Base-by-base conservation (phyloP, 257 asterid genomes). In the Nyctanthes arbortristis region DNA sequence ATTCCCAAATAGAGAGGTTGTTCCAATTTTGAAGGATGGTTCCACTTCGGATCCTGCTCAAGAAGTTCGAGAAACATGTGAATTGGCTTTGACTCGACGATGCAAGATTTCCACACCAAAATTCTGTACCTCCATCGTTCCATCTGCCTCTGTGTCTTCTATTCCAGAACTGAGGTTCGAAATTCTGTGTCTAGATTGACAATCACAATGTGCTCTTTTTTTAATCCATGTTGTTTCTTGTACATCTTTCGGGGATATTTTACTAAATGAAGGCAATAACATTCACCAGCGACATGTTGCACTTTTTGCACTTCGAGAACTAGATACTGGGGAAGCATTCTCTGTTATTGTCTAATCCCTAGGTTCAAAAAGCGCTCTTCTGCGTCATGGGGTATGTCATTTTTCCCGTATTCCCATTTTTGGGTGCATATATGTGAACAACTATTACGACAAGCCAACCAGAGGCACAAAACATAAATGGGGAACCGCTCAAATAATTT, bases 61-160 rank as follows among this genome's bases (percentile, higher is more conserved):
- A 63, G 97, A 91, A n/a, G n/a, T n/a, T n/a, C 79, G 95, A 66
- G 98, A 93, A 80, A 93, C 98, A 8, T 93, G 97, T 82, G 97
- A 88, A 80, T 82, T 93, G 57, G 96, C 98, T 61, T 84, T 90
- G 57, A 88, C 96, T 82, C 92, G 98, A 63, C 40, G 10, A 12
- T 35, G 10, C 40, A 35, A 35, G 40, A 8, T 35, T 35, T 35
- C 10, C 40, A 35, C 10, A 5, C 40, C 40, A 35, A 5, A 8
- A 5, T 5, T n/a, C n/a, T n/a, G 5, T 35, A 35, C 40, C 10
- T 5, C 6, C 96, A 22, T 93, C 84, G 79, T 76, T 93, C 69
- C 91, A 39, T 92, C 96, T 39, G 84, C 93, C 67, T 61, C 92
- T 65, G 84, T 71, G 75, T 80, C 94, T 74, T 88, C 98, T 47